Conservation (phyloP, 2,329 filamentous ascomycete species). For the Chaetomium olivaceum region DNA sequence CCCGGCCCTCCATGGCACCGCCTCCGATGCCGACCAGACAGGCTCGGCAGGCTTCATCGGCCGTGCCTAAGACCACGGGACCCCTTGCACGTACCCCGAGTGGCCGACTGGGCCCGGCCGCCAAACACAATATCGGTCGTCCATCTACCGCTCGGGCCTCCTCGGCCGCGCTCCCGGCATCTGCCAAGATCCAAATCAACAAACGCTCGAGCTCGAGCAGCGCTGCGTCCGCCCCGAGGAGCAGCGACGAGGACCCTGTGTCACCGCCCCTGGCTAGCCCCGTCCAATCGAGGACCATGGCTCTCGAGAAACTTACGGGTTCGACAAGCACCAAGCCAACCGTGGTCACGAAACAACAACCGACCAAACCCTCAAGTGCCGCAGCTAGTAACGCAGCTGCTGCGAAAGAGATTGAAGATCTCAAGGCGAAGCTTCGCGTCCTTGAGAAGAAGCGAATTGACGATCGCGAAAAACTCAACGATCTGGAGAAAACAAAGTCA, state of each 20-base stretch:
- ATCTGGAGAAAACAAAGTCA: slow-evolving; percentile 71
- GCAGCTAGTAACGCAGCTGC: slow-evolving; percentile 41
- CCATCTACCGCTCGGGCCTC: slow-evolving; percentile 47
- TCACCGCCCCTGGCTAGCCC: slow-evolving; percentile 55
- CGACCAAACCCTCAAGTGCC: slow-evolving; percentile 37
- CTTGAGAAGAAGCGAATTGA: slow-evolving; percentile 85
- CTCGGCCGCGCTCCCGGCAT: slow-evolving; percentile 48
- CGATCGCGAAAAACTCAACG: slow-evolving; percentile 81
- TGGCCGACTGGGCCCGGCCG: slow-evolving; percentile 41
- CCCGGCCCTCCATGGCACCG: slow-evolving; percentile 68
- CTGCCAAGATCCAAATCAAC: slow-evolving; percentile 41
- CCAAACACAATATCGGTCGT: slow-evolving; percentile 41
- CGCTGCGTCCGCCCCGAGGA: slow-evolving; percentile 50
- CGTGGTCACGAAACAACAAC: slow-evolving; percentile 30
- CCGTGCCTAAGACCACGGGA: slow-evolving; percentile 36
- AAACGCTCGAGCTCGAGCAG: slow-evolving; percentile 39
- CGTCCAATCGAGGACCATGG: slow-evolving; percentile 51
- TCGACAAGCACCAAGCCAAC: slow-evolving; percentile 33
- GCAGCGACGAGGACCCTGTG: slow-evolving; percentile 46
- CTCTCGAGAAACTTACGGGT: slow-evolving; percentile 53
- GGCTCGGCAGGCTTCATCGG: slow-evolving; percentile 46
- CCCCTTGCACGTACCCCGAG: slow-evolving; percentile 43
- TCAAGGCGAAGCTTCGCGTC: slow-evolving; percentile 83
- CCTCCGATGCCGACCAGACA: slow-evolving; percentile 53
- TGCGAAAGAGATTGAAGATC: slow-evolving; percentile 72